Percentiles rank a stretch among this genome's conserved stretches.
phyloP scores from a whole-genome alignment of 768 basidiomycete species.

The Pleurotus ostreatus region DNA sequence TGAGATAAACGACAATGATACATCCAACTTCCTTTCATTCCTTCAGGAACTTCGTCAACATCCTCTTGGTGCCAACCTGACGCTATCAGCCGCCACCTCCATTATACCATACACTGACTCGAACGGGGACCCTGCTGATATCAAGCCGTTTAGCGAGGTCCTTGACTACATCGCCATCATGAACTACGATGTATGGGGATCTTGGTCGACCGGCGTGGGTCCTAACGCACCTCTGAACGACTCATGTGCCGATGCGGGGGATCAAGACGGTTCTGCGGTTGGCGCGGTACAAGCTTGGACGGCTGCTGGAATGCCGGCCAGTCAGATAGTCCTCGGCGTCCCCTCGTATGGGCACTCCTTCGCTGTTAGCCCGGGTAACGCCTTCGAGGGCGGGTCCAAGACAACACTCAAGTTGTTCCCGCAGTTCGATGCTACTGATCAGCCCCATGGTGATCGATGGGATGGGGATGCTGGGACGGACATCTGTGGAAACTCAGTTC shows the following conservation, averaged over 20 bases:
- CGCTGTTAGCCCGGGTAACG: constrained; percentile 32
- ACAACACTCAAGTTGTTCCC: constrained; percentile 44
- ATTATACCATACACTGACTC: constrained; percentile 20
- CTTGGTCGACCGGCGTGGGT: constrained; percentile 54
- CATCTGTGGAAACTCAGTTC: constrained; percentile 51
- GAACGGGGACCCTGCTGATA: constrained; percentile 55
- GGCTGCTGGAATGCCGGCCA: constrained; percentile 68
- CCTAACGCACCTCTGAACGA: constrained; percentile 85
- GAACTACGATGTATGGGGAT: constrained; percentile 54
- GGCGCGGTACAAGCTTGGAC: constrained; percentile 75
- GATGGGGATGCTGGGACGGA: constrained; percentile 45
- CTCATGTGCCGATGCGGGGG: constrained; percentile 55
- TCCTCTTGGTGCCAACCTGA: constrained; percentile 40
- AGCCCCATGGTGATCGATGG: constrained; percentile 55
- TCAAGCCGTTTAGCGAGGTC: constrained; percentile 56
- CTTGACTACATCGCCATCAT: constrained; percentile 44
- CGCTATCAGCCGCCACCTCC: constrained; percentile 34
- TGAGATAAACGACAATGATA: constrained; percentile 43
- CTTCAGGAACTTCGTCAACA: constrained; percentile 54
- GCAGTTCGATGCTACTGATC: constrained; percentile 38
- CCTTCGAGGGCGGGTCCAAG: constrained; percentile 26
- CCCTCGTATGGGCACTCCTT: constrained; percentile 83
- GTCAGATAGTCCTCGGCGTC: constrained; percentile 77
- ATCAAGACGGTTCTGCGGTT: constrained; percentile 71
- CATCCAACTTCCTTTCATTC: constrained; percentile 64